Base-by-base conservation (phyloP, 352 stramenopile species). In the Phytopythium kandeliae region DNA sequence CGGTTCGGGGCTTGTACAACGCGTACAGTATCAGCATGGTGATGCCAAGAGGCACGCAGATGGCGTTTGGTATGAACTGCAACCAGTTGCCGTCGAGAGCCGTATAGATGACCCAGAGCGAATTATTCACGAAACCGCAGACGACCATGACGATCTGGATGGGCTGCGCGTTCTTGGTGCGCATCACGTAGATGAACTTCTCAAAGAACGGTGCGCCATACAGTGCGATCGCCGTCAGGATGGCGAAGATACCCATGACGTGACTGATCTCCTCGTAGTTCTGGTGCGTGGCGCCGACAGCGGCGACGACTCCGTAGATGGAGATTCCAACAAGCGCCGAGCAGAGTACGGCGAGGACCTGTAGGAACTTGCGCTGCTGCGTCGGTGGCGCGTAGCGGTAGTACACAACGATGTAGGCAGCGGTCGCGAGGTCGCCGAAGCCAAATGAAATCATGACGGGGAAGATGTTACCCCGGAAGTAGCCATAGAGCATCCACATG, bases 141-240 rank as follows among this genome's bases (percentile, higher is more conserved):
- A 77, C 31, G 44, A 82, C 69, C 67, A 85, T 79, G 7, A 51
- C 58, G 24, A 76, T 59, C 31, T 74, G 73, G 41, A 80, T 67
- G 38, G 65, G 51, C 12, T 55, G 56, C 0, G 72, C 58, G 9
- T 61, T 66, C 49, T 63, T 68, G 38, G 66, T 63, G 25, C 63
- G 59, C 44, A 85, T 51, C 13, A 83, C 69, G 36, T 77, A 48
- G 31, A 60, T 63, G 34, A 82, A 48, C 21, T 72, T 68, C 44
- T 76, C 68, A 40, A 82, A 70, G 46, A 82, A 70, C 6, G 74
- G 74, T 10, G 70, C 77, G 16, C 61, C 68, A 21, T 78, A 76
- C 48, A 69, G 34, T 12, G 56, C 67, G 21, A 72, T 44, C 31
- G 60, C 63, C 25, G 57, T 62, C 28, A 72, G 51, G 35, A 66